Evolutionary conservation across 192 early-diverging fungal species (phyloP).

Genomic region (Ambispora gerdemannii): DNA sequence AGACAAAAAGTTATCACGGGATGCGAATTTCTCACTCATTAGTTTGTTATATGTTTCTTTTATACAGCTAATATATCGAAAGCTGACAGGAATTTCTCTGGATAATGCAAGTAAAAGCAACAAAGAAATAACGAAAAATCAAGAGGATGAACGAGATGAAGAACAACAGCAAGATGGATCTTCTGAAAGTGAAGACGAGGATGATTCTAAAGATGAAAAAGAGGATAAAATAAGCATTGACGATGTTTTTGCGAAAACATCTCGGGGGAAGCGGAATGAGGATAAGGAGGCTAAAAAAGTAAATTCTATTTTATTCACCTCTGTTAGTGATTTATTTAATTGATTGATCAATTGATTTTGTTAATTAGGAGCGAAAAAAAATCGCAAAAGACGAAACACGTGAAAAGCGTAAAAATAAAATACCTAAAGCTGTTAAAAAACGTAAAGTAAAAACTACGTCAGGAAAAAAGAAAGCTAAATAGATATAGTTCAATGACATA

Average conservation of each 20-base stretch:
- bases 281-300: conserved; percentile 86
- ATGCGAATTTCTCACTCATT: background rate
- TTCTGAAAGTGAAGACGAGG: conserved; percentile 40
- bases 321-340: too few species aligned
- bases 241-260: conserved; percentile 41
- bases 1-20: background rate
- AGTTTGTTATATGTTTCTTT: background rate
- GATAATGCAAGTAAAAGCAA: conserved; percentile 29
- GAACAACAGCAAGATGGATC: conserved; percentile 38
- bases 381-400: conserved; percentile 85
- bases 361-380: conserved; percentile 70
- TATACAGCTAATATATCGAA: conserved; percentile 57
- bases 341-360: too few species aligned
- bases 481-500: too few species aligned
- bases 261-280: conserved; percentile 72
- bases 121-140: conserved; percentile 26
- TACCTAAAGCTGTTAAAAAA: conserved; percentile 96
- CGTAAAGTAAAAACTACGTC: conserved; percentile 74
- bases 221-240: conserved; percentile 41
- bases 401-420: conserved; percentile 89
- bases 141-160: conserved; percentile 34
- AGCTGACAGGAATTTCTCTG: conserved; percentile 37
- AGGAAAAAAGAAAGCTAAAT: too few species aligned
- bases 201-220: conserved; percentile 42
- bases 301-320: background rate